A percentile compares a stretch with the other conserved stretches of the same genome.
Conservation (phyloP, 202 grass and related monocot species). For the Dendrocalamus latiflorus region DNA sequence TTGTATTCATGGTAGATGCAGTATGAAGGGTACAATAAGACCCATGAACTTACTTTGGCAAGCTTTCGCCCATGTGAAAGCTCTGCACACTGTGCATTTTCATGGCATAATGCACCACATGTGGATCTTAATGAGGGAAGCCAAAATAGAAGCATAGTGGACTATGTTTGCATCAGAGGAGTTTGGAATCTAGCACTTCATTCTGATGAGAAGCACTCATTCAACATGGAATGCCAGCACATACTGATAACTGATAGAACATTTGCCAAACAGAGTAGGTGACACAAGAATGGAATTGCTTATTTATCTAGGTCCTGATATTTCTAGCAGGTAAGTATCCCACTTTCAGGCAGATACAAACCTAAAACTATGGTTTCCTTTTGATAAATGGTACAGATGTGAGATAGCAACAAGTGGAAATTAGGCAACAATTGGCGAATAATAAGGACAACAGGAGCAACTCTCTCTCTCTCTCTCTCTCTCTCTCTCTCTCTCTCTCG, state of each 20-base stretch:
- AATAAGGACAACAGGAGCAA: background rate
- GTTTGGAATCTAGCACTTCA: background rate
- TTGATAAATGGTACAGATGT: background rate
- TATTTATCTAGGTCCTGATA: background rate
- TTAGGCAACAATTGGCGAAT: background rate
- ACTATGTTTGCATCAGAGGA: background rate
- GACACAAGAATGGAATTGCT: constrained; percentile 23
- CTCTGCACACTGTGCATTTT: background rate
- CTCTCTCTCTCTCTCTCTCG: background rate
- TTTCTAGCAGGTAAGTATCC: background rate
- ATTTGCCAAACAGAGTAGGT: background rate
- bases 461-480: background rate
- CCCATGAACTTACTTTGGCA: background rate
- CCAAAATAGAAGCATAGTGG: constrained; percentile 15
- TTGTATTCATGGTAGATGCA: background rate
- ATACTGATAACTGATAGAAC: background rate
- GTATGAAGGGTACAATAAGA: background rate
- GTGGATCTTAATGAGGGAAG: background rate
- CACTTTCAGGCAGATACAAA: background rate
- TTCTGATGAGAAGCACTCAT: background rate
- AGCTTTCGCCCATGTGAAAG: background rate
- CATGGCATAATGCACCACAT: background rate
- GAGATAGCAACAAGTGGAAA: background rate
- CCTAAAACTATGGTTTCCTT: background rate
- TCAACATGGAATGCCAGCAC: constrained; percentile 2